Evolutionary conservation across 83 land plant genomes (phyloP).

Genomic region (Thuja plicata): DNA sequence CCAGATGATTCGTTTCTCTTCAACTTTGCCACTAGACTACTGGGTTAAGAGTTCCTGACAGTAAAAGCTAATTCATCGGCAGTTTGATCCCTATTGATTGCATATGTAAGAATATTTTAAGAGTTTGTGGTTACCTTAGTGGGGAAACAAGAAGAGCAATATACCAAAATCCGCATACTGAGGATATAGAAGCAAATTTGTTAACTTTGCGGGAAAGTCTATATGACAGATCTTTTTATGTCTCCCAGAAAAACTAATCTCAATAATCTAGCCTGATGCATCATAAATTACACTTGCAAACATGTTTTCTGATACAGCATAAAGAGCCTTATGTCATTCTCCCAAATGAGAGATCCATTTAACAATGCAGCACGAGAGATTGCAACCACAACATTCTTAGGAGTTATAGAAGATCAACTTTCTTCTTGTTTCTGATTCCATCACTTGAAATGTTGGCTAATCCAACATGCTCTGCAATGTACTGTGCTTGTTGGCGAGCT

Average conservation of each 20-base stretch:
- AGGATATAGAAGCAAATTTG: too few species aligned
- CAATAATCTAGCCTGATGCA: background rate
- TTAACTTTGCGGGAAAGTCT: background rate
- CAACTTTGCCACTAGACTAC: too few species aligned
- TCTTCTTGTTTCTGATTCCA: background rate
- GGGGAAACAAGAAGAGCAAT: too few species aligned
- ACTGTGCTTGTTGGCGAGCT: slow-evolving; percentile 4
- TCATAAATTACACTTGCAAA: background rate
- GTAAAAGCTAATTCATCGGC: too few species aligned
- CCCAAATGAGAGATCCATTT: background rate
- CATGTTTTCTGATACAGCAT: background rate
- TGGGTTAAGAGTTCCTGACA: too few species aligned
- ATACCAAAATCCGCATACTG: too few species aligned
- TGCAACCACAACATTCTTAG: background rate
- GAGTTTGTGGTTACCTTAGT: too few species aligned
- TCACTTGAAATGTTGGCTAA: background rate
- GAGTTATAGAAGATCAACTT: background rate
- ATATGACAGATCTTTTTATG: background rate
- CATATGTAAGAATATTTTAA: too few species aligned
- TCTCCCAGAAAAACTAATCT: background rate
- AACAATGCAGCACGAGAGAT: background rate
- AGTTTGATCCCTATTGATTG: too few species aligned
- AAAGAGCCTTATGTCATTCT: background rate
- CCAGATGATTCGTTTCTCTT: too few species aligned
- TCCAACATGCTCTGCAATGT: background rate